These are phyloP conservation scores for Encephalitozoon romaleae DNA, from an alignment of 371 early-diverging fungal species.

Conservation along the genomic window DNA sequence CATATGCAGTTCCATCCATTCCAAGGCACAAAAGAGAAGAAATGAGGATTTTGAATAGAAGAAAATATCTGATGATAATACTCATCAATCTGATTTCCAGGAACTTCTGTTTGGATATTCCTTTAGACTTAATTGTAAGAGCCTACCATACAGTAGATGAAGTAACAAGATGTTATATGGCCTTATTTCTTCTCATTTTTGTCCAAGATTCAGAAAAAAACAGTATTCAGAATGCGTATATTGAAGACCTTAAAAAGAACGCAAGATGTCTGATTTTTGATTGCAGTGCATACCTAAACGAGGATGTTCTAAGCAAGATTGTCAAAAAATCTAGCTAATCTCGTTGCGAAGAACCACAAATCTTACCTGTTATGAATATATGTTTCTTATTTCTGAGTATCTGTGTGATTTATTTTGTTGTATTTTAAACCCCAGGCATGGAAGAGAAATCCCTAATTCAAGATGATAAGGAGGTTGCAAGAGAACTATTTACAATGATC, in stretches of 20 bases:
- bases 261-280: neutral
- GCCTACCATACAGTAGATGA: neutral
- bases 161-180: neutral
- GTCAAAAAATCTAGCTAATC: neutral
- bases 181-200: neutral
- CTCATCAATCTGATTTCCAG: neutral
- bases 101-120: neutral
- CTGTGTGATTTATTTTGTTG: neutral
- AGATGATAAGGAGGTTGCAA: slow-evolving; percentile 38
- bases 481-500: slow-evolving; percentile 28
- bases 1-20: neutral
- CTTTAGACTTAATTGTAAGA: neutral
- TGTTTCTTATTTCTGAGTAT: too few species aligned
- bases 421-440: slow-evolving; percentile 5
- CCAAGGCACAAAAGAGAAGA: neutral
- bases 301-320: neutral
- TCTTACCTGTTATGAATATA: too few species aligned
- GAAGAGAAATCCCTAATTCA: slow-evolving; percentile 1
- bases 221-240: neutral
- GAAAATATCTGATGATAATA: neutral
- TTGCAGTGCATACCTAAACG: neutral
- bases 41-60: neutral
- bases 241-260: neutral
- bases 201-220: neutral
- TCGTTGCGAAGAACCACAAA: neutral